A percentile compares a stretch with the other conserved stretches of the same genome.
Evolutionary conservation across 495 filamentous ascomycete genomes (phyloP).

Genomic region (Lepraria neglecta): DNA sequence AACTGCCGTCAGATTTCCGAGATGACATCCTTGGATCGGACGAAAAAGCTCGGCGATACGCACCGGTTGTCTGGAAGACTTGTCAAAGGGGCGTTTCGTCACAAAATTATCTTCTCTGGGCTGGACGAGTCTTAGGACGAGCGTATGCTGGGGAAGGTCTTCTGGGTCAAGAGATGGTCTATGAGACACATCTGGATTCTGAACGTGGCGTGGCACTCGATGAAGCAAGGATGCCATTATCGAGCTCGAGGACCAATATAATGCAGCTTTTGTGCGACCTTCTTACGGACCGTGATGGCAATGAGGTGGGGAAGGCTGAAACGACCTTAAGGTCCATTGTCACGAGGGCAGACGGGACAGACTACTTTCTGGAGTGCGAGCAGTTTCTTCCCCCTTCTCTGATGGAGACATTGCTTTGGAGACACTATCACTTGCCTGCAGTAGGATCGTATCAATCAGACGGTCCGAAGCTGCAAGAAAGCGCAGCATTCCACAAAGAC

Average conservation of each 20-base stretch:
- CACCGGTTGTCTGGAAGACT: slow-evolving; percentile 64
- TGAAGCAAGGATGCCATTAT: background rate
- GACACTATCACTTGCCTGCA: slow-evolving; percentile 38
- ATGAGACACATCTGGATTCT: slow-evolving; percentile 41
- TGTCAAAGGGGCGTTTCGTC: slow-evolving; percentile 56
- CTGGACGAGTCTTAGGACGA: slow-evolving; percentile 72
- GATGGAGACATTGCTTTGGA: slow-evolving; percentile 43
- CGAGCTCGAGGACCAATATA: slow-evolving; percentile 37
- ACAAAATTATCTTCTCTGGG: slow-evolving; percentile 72
- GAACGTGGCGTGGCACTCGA: background rate
- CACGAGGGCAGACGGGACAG: slow-evolving; percentile 44
- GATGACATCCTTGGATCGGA: slow-evolving; percentile 60
- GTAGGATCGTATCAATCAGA: slow-evolving; percentile 5
- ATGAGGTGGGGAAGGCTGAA: slow-evolving; percentile 69
- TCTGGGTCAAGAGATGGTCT: slow-evolving; percentile 50
- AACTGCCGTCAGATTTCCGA: slow-evolving; percentile 46
- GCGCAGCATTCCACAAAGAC: slow-evolving; percentile 23
- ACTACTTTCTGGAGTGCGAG: slow-evolving; percentile 45
- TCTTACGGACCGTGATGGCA: slow-evolving; percentile 54
- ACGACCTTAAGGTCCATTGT: slow-evolving; percentile 65
- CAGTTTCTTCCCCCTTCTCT: slow-evolving; percentile 38
- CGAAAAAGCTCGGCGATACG: slow-evolving; percentile 51
- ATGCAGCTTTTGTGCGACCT: slow-evolving; percentile 62
- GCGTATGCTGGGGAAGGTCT: slow-evolving; percentile 72
- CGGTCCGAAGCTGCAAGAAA: background rate